A percentile compares a stretch with the other conserved stretches of the same genome.
Evolutionary conservation across 306 rosid genomes (phyloP).

Genomic region (Glycyrrhiza uralensis): DNA sequence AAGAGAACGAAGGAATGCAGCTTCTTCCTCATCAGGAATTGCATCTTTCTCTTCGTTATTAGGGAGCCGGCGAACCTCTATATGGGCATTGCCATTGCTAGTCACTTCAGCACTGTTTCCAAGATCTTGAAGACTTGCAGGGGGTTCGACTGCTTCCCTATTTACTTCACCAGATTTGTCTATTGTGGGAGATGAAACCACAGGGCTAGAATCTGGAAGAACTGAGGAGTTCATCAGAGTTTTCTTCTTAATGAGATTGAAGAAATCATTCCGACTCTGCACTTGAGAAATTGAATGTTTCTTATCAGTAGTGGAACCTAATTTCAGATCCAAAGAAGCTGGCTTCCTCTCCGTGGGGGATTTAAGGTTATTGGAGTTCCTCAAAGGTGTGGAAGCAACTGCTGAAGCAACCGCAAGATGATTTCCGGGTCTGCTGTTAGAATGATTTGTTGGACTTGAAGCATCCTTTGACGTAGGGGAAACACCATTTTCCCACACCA

Average conservation of each 20-base stretch:
- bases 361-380: slow-evolving; percentile 61
- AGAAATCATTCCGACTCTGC: slow-evolving; percentile 95
- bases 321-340: slow-evolving; percentile 62
- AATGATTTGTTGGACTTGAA: slow-evolving; percentile 56
- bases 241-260: slow-evolving; percentile 79
- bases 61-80: slow-evolving; percentile 43
- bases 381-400: slow-evolving; percentile 53
- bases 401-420: slow-evolving; percentile 65
- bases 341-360: slow-evolving; percentile 62
- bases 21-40: slow-evolving; percentile 82
- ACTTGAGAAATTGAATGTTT: slow-evolving; percentile 74
- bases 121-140: slow-evolving; percentile 45
- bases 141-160: slow-evolving; percentile 41
- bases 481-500: slow-evolving; percentile 77
- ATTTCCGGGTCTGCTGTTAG: slow-evolving; percentile 56
- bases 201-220: slow-evolving; percentile 55
- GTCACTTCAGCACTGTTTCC: slow-evolving; percentile 56
- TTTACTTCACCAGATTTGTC: slow-evolving; percentile 62
- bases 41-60: slow-evolving; percentile 34
- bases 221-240: slow-evolving; percentile 51
- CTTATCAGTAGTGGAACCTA: slow-evolving; percentile 71
- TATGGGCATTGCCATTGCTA: slow-evolving; percentile 53
- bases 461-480: slow-evolving; percentile 63
- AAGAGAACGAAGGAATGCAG: slow-evolving; percentile 92
- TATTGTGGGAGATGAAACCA: slow-evolving; percentile 47